These are phyloP conservation scores for Hibiscus tridactylites DNA, from an alignment of 345 rosid species.

Conservation along the genomic window DNA sequence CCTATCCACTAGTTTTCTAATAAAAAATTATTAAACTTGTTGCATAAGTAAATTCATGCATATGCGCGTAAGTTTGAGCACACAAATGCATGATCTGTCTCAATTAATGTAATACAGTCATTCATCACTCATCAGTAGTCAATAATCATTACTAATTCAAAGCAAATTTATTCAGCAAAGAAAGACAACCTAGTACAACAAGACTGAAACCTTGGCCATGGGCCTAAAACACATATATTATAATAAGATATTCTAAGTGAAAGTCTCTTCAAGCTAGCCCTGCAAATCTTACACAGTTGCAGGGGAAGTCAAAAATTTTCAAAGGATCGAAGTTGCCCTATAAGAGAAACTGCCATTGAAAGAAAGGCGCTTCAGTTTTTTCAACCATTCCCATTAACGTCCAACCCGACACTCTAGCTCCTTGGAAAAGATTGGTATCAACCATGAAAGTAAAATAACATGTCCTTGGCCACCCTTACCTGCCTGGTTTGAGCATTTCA, in stretches of 20 bases:
- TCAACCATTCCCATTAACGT: not conserved
- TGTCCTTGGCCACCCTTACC: slow-evolving; percentile 11
- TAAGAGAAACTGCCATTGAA: slow-evolving; percentile 18
- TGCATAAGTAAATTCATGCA: too few relatives aligned
- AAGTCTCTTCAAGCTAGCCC: slow-evolving; percentile 10
- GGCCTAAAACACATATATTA: not conserved
- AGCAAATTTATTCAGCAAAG: slow-evolving; percentile 7
- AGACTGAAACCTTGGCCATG: not conserved
- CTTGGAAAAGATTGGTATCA: not conserved
- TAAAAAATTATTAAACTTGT: too few relatives aligned
- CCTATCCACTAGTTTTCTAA: too few relatives aligned
- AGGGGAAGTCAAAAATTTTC: slow-evolving; percentile 31
- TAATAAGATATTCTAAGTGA: slow-evolving; percentile 1
- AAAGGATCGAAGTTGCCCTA: slow-evolving; percentile 62
- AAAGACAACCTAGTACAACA: not conserved
- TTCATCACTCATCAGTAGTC: not conserved
- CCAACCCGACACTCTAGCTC: not conserved
- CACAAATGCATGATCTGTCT: too few relatives aligned
- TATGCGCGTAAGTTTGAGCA: too few relatives aligned
- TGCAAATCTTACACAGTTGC: slow-evolving; percentile 1
- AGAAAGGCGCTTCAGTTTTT: slow-evolving; percentile 14
- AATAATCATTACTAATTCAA: not conserved
- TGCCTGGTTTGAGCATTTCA: not conserved
- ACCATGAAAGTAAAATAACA: not conserved
- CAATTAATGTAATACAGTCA: not conserved